Percentiles rank a stretch among this genome's conserved stretches.
Conservation (phyloP, 352 stramenopile species). For the Phytophthora idaei region DNA sequence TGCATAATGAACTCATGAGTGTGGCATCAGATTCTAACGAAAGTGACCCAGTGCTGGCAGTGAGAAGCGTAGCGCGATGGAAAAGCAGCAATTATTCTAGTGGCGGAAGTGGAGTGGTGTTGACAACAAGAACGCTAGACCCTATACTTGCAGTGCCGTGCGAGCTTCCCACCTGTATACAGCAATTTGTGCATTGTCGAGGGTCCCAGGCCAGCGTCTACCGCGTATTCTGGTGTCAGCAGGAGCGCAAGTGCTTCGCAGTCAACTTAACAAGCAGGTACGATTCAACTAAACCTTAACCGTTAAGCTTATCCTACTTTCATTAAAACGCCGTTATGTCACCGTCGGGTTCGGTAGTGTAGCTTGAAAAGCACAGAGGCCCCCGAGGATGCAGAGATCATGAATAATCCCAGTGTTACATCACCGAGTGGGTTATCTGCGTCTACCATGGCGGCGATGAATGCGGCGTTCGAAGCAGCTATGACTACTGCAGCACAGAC, state of each 20-base stretch:
- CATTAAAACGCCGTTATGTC: slow-evolving; percentile 17
- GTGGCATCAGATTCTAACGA: slow-evolving; percentile 12
- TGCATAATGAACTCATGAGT: slow-evolving; percentile 48
- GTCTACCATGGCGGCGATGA: slow-evolving; percentile 27
- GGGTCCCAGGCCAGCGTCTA: slow-evolving; percentile 75
- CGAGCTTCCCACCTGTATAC: slow-evolving; percentile 64
- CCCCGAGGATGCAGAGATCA: slow-evolving; percentile 10
- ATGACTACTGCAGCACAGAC: slow-evolving; percentile 35
- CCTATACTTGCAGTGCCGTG: slow-evolving; percentile 55
- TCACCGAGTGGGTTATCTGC: slow-evolving; percentile 1
- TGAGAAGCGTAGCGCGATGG: slow-evolving; percentile 64
- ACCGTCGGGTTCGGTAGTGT: slow-evolving; percentile 28
- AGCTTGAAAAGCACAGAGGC: slow-evolving; percentile 40
- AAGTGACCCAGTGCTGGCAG: slow-evolving; percentile 51
- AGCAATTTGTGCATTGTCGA: slow-evolving; percentile 77
- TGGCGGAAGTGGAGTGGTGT: slow-evolving; percentile 61
- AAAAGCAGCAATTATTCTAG: slow-evolving; percentile 39
- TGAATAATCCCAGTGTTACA: background rate
- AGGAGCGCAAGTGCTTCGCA: slow-evolving; percentile 62
- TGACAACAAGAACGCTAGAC: slow-evolving; percentile 65
- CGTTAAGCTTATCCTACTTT: slow-evolving; percentile 4
- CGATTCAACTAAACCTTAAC: background rate
- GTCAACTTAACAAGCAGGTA: slow-evolving; percentile 83
- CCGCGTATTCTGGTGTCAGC: slow-evolving; percentile 62
- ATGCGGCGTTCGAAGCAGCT: slow-evolving; percentile 30